Percentiles rank a stretch among this genome's conserved stretches.
Evolutionary conservation across 257 asterid species (phyloP).

Genomic region (Ilex asprella): DNA sequence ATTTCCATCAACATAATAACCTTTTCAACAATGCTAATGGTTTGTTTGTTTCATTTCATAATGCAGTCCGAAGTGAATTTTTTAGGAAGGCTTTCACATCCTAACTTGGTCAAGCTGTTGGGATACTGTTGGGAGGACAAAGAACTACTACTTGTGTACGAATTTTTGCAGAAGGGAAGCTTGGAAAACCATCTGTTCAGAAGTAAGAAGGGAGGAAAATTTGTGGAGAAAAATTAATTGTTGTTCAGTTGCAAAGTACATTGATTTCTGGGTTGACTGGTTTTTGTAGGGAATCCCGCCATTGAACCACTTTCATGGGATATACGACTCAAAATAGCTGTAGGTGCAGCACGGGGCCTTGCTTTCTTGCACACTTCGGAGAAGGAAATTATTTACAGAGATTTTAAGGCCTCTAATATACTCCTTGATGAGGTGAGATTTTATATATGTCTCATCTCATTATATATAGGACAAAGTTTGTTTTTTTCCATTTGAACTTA

Average conservation of each 20-base stretch:
- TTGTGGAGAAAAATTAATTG: neutral
- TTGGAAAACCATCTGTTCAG: slow-evolving; percentile 59
- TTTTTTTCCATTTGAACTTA: too few species aligned
- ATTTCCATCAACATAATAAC: too few species aligned
- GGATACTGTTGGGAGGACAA: slow-evolving; percentile 58
- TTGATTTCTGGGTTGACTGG: slow-evolving; percentile 3
- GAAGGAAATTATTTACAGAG: slow-evolving; percentile 40
- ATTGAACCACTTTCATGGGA: slow-evolving; percentile 45
- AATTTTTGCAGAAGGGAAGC: slow-evolving; percentile 56
- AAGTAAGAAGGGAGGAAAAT: slow-evolving; percentile 23
- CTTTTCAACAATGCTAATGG: too few species aligned
- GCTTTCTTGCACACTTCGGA: slow-evolving; percentile 49
- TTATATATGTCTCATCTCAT: slow-evolving; percentile 1
- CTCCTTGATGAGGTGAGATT: slow-evolving; percentile 51
- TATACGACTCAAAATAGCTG: slow-evolving; percentile 41
- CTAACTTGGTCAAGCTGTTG: slow-evolving; percentile 54
- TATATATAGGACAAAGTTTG: neutral
- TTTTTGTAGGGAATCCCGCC: slow-evolving; percentile 28
- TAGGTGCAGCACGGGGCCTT: slow-evolving; percentile 52
- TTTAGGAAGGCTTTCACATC: slow-evolving; percentile 49
- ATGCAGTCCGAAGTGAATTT: slow-evolving; percentile 58
- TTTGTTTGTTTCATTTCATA: slow-evolving; percentile 2
- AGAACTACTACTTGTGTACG: slow-evolving; percentile 51
- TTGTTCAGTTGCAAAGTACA: too few species aligned
- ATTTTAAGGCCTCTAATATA: slow-evolving; percentile 59